phyloP scores from a whole-genome alignment of 192 early-diverging fungal species.

The Haplosporangium gracile region DNA sequence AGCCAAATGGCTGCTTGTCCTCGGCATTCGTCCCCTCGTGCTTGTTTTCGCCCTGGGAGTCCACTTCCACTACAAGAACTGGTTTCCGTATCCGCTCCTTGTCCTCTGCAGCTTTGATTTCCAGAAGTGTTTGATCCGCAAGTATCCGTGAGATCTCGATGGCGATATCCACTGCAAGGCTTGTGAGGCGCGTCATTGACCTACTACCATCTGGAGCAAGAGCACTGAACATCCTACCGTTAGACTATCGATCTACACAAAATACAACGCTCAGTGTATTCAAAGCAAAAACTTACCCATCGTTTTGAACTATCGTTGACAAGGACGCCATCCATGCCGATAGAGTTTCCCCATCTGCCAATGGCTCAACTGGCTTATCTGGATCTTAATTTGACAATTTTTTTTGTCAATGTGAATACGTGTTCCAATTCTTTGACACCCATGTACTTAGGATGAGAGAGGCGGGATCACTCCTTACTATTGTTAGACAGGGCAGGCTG shows the following conservation, averaged over 20 bases:
- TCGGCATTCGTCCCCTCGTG: not conserved
- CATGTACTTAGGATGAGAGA: not conserved
- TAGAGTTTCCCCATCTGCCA: not conserved
- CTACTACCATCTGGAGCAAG: slow-evolving; percentile 9
- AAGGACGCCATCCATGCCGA: slow-evolving; percentile 12
- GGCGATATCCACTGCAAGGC: slow-evolving; percentile 12
- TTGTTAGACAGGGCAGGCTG: not conserved
- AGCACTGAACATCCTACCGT: not conserved
- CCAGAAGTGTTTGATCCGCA: not conserved
- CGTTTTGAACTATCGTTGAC: slow-evolving; percentile 3
- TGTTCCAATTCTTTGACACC: not conserved
- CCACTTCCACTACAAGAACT: slow-evolving; percentile 4
- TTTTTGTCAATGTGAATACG: not conserved
- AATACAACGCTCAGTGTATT: not conserved
- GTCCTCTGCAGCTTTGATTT: not conserved
- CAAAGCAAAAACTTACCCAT: not conserved
- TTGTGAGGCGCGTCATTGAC: slow-evolving; percentile 33
- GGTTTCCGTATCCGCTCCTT: not conserved
- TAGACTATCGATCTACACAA: not conserved
- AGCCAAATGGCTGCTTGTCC: not conserved
- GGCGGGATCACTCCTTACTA: not conserved
- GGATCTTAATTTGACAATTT: not conserved
- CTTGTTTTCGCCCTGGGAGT: not conserved
- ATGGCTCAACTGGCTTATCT: not conserved
- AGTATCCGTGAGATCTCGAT: slow-evolving; percentile 17